phyloP scores from a whole-genome alignment of 2,329 filamentous ascomycete genomes.

The Venturia carpophila region DNA sequence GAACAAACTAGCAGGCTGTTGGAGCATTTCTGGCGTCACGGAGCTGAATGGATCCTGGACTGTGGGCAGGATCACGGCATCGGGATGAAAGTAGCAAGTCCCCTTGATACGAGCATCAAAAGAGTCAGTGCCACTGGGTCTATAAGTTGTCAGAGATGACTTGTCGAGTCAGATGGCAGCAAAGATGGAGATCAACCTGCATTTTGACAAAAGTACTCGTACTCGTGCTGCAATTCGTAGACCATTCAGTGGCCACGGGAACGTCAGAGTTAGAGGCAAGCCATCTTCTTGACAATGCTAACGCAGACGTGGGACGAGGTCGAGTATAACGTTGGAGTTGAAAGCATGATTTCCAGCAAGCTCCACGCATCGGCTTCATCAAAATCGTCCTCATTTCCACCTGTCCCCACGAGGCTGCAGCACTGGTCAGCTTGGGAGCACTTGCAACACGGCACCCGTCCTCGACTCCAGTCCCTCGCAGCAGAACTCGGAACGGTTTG shows the following conservation, averaged over 20 bases:
- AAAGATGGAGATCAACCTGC: background rate
- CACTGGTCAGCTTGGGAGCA: too few relatives aligned
- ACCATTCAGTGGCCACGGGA: background rate
- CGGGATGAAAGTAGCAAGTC: background rate
- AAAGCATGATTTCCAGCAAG: background rate
- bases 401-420: too few relatives aligned
- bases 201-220: background rate
- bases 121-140: background rate
- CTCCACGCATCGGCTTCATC: background rate
- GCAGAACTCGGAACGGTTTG: too few relatives aligned
- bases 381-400: background rate
- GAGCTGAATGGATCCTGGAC: background rate
- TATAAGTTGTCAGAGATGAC: background rate
- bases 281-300: background rate
- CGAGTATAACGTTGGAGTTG: background rate
- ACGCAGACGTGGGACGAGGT: background rate
- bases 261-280: background rate
- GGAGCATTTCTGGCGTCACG: background rate
- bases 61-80: background rate
- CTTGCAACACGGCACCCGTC: too few relatives aligned
- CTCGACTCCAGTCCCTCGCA: too few relatives aligned
- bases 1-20: background rate
- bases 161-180: background rate
- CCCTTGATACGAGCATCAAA: background rate
- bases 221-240: background rate